Percentiles rank a stretch among this genome's conserved stretches.
phyloP scores from a whole-genome alignment of 1,139 yeast genomes.

The Sugiyamaella pinicola region DNA sequence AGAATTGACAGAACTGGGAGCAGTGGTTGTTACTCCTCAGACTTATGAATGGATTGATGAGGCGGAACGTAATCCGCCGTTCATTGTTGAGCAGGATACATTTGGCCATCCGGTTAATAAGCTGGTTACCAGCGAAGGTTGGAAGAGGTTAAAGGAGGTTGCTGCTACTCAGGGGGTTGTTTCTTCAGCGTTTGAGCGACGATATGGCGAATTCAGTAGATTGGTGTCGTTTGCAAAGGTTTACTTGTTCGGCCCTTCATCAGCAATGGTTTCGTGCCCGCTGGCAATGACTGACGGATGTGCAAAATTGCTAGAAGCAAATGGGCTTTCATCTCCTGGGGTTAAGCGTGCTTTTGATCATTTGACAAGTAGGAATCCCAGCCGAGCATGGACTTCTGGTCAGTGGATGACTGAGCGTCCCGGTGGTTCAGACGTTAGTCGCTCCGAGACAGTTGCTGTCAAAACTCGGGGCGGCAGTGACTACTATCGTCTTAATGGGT shows the following conservation, averaged over 20 bases:
- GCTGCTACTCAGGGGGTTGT: constrained; percentile 37
- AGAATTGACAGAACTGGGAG: constrained; percentile 34
- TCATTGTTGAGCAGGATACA: constrained; percentile 37
- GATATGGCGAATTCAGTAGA: constrained; percentile 33
- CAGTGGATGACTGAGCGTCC: constrained; percentile 44
- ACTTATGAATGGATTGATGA: constrained; percentile 38
- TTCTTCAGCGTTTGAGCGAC: constrained; percentile 37
- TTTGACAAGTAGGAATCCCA: constrained; percentile 35
- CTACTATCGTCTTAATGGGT: constrained; percentile 34
- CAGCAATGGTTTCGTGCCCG: constrained; percentile 41
- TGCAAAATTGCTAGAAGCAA: constrained; percentile 37
- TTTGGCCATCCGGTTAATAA: constrained; percentile 36
- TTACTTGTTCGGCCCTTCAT: constrained; percentile 37
- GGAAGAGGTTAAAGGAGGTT: constrained; percentile 37
- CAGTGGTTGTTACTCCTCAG: constrained; percentile 31
- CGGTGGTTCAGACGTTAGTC: constrained; percentile 41
- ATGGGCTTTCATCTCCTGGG: constrained; percentile 25
- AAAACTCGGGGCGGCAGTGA: constrained; percentile 18
- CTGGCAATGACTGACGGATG: constrained; percentile 44
- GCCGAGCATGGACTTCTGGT: constrained; percentile 39
- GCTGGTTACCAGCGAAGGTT: constrained; percentile 39
- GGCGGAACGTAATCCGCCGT: constrained; percentile 39
- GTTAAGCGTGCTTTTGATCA: constrained; percentile 29
- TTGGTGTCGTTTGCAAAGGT: constrained; percentile 36
- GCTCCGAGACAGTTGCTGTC: constrained; percentile 36